These are phyloP conservation scores for Rhizopogon vinicolor DNA, from an alignment of 768 basidiomycete genomes.

Conservation along the genomic window DNA sequence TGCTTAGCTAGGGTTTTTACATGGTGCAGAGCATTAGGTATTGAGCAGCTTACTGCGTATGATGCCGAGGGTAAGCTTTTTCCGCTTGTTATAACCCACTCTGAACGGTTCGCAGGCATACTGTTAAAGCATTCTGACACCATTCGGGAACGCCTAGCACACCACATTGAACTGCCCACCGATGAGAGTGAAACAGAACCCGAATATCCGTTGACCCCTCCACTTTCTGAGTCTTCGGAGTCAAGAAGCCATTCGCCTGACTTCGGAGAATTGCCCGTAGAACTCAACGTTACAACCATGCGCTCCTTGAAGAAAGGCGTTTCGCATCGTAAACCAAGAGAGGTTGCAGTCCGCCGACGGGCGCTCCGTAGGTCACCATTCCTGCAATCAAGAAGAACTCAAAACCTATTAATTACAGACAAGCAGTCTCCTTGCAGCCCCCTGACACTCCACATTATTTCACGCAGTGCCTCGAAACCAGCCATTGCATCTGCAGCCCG, in stretches of 20 bases:
- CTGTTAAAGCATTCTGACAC: constrained; percentile 35
- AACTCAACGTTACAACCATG: constrained; percentile 16
- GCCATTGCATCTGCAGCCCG: constrained; percentile 54
- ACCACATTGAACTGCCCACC: constrained; percentile 14
- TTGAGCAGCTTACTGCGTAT: constrained; percentile 64
- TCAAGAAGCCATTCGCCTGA: constrained; percentile 61
- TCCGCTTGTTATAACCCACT: not conserved
- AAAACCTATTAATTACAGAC: not conserved
- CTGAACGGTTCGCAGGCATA: constrained; percentile 29
- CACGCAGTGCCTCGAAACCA: constrained; percentile 59
- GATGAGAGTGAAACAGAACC: constrained; percentile 49
- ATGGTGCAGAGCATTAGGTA: constrained; percentile 64
- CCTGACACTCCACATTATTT: constrained; percentile 52
- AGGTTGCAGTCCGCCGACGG: constrained; percentile 20
- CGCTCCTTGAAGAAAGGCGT: constrained; percentile 3
- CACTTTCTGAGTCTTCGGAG: constrained; percentile 64
- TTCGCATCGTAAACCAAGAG: constrained; percentile 15
- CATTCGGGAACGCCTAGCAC: constrained; percentile 36
- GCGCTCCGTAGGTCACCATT: constrained; percentile 14
- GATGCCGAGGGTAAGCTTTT: constrained; percentile 58
- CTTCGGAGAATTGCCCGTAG: constrained; percentile 2
- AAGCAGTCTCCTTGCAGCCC: constrained; percentile 12
- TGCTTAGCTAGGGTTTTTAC: constrained; percentile 47
- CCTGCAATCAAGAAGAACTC: not conserved
- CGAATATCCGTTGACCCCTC: constrained; percentile 75